Conservation (phyloP, 257 asterid species). For the Leonotis leonurus region DNA sequence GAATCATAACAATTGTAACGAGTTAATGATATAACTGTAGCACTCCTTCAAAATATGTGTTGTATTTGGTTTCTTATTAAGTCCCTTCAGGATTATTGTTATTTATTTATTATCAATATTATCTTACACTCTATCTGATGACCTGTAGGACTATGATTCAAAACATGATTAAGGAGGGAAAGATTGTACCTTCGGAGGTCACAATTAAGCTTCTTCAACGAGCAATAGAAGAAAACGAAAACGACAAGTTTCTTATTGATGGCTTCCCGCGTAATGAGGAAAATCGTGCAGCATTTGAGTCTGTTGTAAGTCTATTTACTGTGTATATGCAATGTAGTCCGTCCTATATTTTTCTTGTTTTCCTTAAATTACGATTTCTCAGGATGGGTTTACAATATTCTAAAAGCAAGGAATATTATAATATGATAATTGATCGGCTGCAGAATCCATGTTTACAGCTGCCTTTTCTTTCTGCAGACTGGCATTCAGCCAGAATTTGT, state of each 20-base stretch:
- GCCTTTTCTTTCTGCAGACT: slow-evolving; percentile 36
- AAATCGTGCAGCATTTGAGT: slow-evolving; percentile 84
- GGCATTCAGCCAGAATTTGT: slow-evolving; percentile 75
- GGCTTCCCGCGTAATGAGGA: slow-evolving; percentile 97
- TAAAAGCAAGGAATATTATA: not conserved
- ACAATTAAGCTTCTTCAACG: slow-evolving; percentile 72
- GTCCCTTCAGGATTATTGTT: not conserved
- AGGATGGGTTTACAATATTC: not conserved
- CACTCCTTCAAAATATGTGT: not conserved
- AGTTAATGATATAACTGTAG: not conserved
- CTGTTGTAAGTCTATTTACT: slow-evolving; percentile 43
- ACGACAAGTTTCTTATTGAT: slow-evolving; percentile 90
- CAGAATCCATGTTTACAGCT: not conserved
- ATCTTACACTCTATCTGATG: not conserved
- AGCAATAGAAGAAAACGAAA: slow-evolving; percentile 62
- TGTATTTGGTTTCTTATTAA: not conserved
- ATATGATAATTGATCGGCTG: not conserved
- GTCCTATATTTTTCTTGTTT: not conserved
- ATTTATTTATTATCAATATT: not conserved
- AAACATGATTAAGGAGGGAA: slow-evolving; percentile 82
- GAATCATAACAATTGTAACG: not conserved
- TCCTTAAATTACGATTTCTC: not conserved
- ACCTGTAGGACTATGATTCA: slow-evolving; percentile 67
- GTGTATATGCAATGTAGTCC: not conserved
- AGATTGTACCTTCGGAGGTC: slow-evolving; percentile 86